Conservation (phyloP, 306 rosid species). For the Cicer pinnatifidum region DNA sequence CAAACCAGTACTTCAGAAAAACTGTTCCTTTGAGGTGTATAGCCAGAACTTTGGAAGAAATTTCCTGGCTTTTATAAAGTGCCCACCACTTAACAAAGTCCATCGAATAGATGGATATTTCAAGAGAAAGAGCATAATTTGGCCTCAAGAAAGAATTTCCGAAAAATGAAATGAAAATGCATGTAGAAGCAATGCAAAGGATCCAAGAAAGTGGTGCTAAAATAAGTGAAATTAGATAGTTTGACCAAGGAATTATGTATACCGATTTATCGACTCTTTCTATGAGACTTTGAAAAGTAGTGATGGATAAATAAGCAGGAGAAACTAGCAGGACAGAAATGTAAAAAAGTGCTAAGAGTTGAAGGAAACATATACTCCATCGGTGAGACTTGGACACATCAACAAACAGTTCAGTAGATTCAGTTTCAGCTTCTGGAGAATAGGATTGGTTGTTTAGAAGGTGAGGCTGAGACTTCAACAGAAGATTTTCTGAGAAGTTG, state of each 20-base stretch:
- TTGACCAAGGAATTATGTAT: constrained; percentile 51
- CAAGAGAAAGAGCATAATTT: constrained; percentile 75
- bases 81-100: constrained; percentile 98
- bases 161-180: constrained; percentile 68
- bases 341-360: constrained; percentile 64
- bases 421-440: constrained; percentile 53
- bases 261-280: constrained; percentile 39
- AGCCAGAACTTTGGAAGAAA: constrained; percentile 79
- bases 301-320: constrained; percentile 76
- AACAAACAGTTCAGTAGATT: constrained; percentile 51
- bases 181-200: constrained; percentile 76
- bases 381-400: constrained; percentile 60
- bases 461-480: constrained; percentile 65
- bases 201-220: constrained; percentile 92
- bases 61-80: constrained; percentile 73
- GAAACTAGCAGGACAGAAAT: constrained; percentile 58
- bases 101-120: constrained; percentile 71
- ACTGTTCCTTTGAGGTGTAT: constrained; percentile 85
- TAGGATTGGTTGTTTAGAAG: constrained; percentile 44
- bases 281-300: constrained; percentile 54
- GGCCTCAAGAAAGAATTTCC: constrained; percentile 90
- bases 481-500: constrained; percentile 69
- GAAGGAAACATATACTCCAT: constrained; percentile 58
- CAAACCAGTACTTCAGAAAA: constrained; percentile 81
- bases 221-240: constrained; percentile 55